Conservation (phyloP, 331 rosid species). For the Arachis monticola region DNA sequence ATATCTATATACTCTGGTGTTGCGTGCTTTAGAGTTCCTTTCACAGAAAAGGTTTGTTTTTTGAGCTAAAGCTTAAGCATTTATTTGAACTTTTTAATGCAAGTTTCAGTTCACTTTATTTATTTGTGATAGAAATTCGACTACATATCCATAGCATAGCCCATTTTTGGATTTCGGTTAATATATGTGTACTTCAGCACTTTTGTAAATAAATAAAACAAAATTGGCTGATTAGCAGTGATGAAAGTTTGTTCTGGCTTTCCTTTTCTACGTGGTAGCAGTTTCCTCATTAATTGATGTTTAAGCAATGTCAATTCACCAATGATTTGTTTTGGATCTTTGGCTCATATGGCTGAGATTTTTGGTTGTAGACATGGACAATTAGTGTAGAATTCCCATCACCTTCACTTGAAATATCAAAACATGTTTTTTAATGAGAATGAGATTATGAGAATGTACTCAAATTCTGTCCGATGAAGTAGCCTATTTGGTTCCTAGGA, state of each 20-base stretch:
- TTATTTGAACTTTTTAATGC: not conserved
- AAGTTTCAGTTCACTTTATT: not conserved
- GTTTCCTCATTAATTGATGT: slow-evolving; percentile 19
- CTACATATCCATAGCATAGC: not conserved
- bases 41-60: slow-evolving; percentile 82
- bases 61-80: slow-evolving; percentile 2
- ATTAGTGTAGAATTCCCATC: not conserved
- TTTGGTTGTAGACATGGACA: slow-evolving; percentile 5
- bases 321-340: not conserved
- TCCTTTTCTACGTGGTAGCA: slow-evolving; percentile 3
- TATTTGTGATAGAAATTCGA: not conserved
- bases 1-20: slow-evolving; percentile 76
- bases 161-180: not conserved
- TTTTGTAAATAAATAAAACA: not conserved
- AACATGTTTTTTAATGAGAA: slow-evolving; percentile 7
- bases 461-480: not conserved
- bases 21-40: slow-evolving; percentile 92
- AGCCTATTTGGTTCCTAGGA: not conserved
- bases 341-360: not conserved
- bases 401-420: not conserved
- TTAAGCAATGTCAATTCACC: not conserved
- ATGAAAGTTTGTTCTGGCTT: not conserved
- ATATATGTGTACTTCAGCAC: not conserved
- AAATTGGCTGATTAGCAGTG: not conserved
- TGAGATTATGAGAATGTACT: slow-evolving; percentile 13